Base-by-base conservation (phyloP, 768 basidiomycete genomes). In the Rhodocollybia butyracea region DNA sequence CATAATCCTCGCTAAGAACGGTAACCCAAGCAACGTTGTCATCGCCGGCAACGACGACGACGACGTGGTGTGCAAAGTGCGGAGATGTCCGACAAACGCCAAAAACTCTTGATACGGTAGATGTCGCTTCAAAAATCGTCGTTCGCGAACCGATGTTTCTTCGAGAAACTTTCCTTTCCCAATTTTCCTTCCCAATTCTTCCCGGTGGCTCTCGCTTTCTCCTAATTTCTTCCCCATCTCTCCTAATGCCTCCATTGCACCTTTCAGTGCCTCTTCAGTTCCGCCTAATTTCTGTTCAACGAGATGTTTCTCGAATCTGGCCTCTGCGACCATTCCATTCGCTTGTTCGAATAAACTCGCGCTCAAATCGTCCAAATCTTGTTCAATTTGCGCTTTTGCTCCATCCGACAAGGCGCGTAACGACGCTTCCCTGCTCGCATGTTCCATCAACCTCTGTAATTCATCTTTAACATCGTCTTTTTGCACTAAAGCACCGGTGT, bases 321-420 rank as follows among this genome's bases (percentile, higher is more conserved):
- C 96, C 66, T 93, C 89, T 0, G 91, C 93, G n/a, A 98, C 96
- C 97, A 99, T 99, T 5, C 81, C 86, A 68, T 99, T 98, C 5
- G 96, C 96, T 71, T 97, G 89, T 50, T 83, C 81, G 64, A 99
- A 99, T 17, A 99, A 75, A 46, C 75, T 82, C 15, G 94, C 93
- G 59, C 94, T 94, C 58, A 99, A 85, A 68, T 96, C 92, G 66
- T 97, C 94, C 48, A 99, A 76, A 58, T 99, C 96, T 72, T 88
- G 85, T 75, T 99, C 96, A 48, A 99, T 96, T 59, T 84, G 84
- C 1, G 68, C 74, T 31, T 87, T 82, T 4, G 92, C 94, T 47
- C 76, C 83, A 70, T 96, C 95, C 1, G 95, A 95, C 68, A 92
- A 87, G 12, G 94, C 94, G 13, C 96, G 82, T 60, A 88, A 83